A percentile compares a stretch with the other conserved stretches of the same genome.
Conservation (phyloP, 306 rosid genomes). For the Herpetospermum pedunculosum region DNA sequence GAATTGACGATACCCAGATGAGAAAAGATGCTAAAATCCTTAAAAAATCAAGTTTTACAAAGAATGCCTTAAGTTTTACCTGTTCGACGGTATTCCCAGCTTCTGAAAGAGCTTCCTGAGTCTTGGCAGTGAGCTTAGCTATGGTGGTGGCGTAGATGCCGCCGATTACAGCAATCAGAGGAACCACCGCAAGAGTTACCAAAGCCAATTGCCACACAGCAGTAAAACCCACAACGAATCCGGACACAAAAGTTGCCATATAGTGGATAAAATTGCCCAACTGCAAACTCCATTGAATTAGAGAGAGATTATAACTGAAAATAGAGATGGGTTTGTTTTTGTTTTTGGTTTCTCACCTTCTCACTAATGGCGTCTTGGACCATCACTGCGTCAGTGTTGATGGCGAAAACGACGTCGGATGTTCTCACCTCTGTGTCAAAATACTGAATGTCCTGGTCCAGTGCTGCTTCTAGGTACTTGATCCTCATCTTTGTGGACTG, state of each 20-base stretch:
- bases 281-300: slow-evolving; percentile 36
- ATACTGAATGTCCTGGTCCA: slow-evolving; percentile 81
- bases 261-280: slow-evolving; percentile 92
- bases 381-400: slow-evolving; percentile 86
- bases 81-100: slow-evolving; percentile 93
- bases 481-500: slow-evolving; percentile 96
- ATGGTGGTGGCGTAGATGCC: slow-evolving; percentile 71
- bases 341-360: slow-evolving; percentile 47
- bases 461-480: slow-evolving; percentile 79
- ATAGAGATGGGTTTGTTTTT: not conserved
- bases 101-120: slow-evolving; percentile 85
- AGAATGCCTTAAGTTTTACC: slow-evolving; percentile 30
- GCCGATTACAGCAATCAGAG: slow-evolving; percentile 87
- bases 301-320: not conserved
- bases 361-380: slow-evolving; percentile 98
- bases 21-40: not conserved
- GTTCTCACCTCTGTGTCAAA: slow-evolving; percentile 91
- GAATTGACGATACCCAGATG: slow-evolving; percentile 21
- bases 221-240: slow-evolving; percentile 89
- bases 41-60: not conserved
- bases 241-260: slow-evolving; percentile 96
- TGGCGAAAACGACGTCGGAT: slow-evolving; percentile 85
- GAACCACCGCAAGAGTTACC: slow-evolving; percentile 91
- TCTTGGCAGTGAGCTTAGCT: slow-evolving; percentile 73
- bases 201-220: slow-evolving; percentile 97